Conservation (phyloP, 352 stramenopile genomes). For the Thalassiosira hispida region DNA sequence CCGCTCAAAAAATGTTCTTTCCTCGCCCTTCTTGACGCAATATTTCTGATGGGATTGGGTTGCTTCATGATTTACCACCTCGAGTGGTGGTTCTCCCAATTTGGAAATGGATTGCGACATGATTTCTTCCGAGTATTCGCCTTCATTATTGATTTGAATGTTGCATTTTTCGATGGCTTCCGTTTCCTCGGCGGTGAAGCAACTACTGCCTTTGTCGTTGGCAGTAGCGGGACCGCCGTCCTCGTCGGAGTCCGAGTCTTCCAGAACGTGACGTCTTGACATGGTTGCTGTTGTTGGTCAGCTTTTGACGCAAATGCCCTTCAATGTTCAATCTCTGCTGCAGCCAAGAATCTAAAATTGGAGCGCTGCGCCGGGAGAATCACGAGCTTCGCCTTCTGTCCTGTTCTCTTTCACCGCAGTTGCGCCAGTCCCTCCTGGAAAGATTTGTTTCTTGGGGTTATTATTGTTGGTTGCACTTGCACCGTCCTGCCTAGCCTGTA, state of each 20-base stretch:
- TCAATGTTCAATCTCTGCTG: no score
- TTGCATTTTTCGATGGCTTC: slow-evolving; percentile 39
- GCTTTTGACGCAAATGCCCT: no score
- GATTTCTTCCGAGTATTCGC: slow-evolving; percentile 28
- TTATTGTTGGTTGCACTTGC: no score
- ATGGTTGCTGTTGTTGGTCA: not conserved
- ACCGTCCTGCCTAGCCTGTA: no score
- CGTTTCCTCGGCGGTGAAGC: slow-evolving; percentile 29
- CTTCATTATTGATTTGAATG: slow-evolving; percentile 23
- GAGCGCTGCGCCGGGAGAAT: no score
- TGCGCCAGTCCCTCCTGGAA: no score
- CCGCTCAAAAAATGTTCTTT: slow-evolving; percentile 19
- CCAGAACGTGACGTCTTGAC: slow-evolving; percentile 32
- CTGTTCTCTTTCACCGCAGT: no score
- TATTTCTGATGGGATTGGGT: slow-evolving; percentile 21
- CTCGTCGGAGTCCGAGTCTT: slow-evolving; percentile 40
- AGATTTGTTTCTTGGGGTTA: no score
- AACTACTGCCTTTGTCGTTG: not conserved
- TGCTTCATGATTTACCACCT: not conserved
- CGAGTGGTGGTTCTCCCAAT: slow-evolving; percentile 4
- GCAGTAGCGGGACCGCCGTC: not conserved
- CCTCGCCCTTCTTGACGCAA: slow-evolving; percentile 15
- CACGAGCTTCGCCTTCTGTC: no score
- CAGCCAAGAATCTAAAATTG: no score
- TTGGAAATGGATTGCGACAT: slow-evolving; percentile 30